These are phyloP conservation scores for Lodderomyces parapsilosis DNA, from an alignment of 1,139 yeast genomes.

Conservation along the genomic window DNA sequence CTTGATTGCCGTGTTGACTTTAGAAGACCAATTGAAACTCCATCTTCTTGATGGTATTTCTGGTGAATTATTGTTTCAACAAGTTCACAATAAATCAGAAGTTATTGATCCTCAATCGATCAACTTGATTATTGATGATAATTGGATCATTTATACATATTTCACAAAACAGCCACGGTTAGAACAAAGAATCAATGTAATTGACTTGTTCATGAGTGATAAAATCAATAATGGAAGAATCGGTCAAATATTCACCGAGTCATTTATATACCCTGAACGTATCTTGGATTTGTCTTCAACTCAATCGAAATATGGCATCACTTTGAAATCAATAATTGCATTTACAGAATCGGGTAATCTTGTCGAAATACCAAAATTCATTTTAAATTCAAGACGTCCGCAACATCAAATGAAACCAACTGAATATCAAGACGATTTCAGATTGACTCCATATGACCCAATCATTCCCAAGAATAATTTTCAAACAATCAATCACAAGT, in stretches of 20 bases:
- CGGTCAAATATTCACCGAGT: conserved; percentile 40
- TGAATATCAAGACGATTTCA: conserved; percentile 58
- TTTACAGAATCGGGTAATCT: conserved; percentile 63
- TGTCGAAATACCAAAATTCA: conserved; percentile 66
- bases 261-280: conserved; percentile 62
- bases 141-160: conserved; percentile 77
- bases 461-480: conserved; percentile 49
- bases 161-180: conserved; percentile 49
- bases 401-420: conserved; percentile 50
- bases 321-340: conserved; percentile 65
- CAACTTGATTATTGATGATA: conserved; percentile 68
- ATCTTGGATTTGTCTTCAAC: conserved; percentile 56
- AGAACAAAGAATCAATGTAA: conserved; percentile 62
- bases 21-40: conserved; percentile 39
- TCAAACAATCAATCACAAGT: conserved; percentile 38
- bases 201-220: conserved; percentile 72
- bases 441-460: conserved; percentile 66
- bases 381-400: conserved; percentile 62
- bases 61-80: conserved; percentile 60
- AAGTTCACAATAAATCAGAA: conserved; percentile 38
- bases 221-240: conserved; percentile 12
- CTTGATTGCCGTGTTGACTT: conserved; percentile 54
- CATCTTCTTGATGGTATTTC: conserved; percentile 65
- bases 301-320: conserved; percentile 69
- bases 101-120: conserved; percentile 39